A percentile compares a stretch with the other conserved stretches of the same genome.
Conservation (phyloP, 805 yeast species). For the Wickerhamiella galacta region DNA sequence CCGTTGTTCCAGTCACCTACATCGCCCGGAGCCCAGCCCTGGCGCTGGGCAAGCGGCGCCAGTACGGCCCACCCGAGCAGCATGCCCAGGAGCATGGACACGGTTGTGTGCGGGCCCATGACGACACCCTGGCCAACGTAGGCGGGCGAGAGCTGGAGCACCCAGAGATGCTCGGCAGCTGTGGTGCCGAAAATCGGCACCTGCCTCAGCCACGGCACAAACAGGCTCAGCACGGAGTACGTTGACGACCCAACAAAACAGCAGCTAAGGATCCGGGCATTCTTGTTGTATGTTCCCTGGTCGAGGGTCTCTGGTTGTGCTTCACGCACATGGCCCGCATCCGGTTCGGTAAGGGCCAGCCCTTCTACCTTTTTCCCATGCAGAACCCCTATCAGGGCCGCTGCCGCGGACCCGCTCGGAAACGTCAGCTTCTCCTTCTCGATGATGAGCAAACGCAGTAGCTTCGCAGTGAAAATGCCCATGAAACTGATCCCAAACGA, state of each 20-base stretch:
- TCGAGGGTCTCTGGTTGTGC: slow-evolving; percentile 1
- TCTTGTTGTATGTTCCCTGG: slow-evolving; percentile 23
- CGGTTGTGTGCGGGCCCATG: slow-evolving; percentile 86
- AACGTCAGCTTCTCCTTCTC: slow-evolving; percentile 76
- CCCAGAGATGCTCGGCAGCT: slow-evolving; percentile 62
- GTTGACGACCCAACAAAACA: slow-evolving; percentile 56
- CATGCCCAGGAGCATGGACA: slow-evolving; percentile 82
- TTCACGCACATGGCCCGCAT: slow-evolving; percentile 12
- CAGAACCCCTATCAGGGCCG: slow-evolving; percentile 74
- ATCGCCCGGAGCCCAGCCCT: slow-evolving; percentile 80
- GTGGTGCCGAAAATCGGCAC: slow-evolving; percentile 61
- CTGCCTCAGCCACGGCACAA: slow-evolving; percentile 48
- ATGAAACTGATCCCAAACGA: slow-evolving; percentile 75
- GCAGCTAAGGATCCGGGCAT: slow-evolving; percentile 38
- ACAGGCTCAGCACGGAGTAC: slow-evolving; percentile 58
- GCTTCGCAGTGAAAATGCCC: slow-evolving; percentile 91
- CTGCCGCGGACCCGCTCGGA: slow-evolving; percentile 94
- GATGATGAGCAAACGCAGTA: slow-evolving; percentile 71
- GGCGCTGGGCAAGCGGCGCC: slow-evolving; percentile 57
- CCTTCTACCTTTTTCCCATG: slow-evolving; percentile 37
- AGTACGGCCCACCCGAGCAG: slow-evolving; percentile 81
- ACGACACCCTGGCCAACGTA: slow-evolving; percentile 95
- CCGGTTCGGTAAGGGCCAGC: slow-evolving; percentile 5
- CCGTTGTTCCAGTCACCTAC: slow-evolving; percentile 88
- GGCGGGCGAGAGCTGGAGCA: slow-evolving; percentile 91